Evolutionary conservation across 2,329 filamentous ascomycete genomes (phyloP).

Genomic region (Clarireedia monteithiana): DNA sequence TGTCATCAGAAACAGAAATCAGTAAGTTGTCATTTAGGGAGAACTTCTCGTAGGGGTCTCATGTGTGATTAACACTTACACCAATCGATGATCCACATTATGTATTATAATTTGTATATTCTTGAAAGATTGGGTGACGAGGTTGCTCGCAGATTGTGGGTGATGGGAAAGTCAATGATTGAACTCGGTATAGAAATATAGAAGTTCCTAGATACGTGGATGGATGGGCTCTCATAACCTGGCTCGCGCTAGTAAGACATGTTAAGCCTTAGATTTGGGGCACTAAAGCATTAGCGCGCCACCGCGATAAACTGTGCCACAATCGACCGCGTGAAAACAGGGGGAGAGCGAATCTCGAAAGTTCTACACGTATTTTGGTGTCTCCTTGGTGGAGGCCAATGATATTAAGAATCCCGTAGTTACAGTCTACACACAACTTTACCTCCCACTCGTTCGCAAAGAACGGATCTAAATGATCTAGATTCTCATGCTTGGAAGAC

Average conservation of each 20-base stretch:
- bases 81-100: conserved; percentile 94
- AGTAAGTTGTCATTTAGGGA: conserved; percentile 19
- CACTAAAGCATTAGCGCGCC: not conserved
- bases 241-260: not conserved
- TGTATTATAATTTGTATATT: conserved; percentile 8
- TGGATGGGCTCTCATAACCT: conserved; percentile 9
- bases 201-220: conserved; percentile 11
- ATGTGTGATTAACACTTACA: conserved; percentile 50
- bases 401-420: no score
- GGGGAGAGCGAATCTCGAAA: no score
- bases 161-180: conserved; percentile 4
- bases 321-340: no score
- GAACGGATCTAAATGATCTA: no score
- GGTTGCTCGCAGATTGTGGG: conserved; percentile 4
- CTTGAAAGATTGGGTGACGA: not conserved
- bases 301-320: no score
- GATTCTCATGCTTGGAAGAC: no score
- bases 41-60: conserved; percentile 1
- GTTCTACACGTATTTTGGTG: no score
- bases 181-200: conserved; percentile 3
- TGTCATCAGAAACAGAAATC: conserved; percentile 32
- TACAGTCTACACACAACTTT: no score
- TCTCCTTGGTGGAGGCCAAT: no score
- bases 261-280: not conserved
- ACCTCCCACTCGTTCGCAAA: no score